Evolutionary conservation across 257 asterid genomes (phyloP).

Genomic region (Solanum microdontum): DNA sequence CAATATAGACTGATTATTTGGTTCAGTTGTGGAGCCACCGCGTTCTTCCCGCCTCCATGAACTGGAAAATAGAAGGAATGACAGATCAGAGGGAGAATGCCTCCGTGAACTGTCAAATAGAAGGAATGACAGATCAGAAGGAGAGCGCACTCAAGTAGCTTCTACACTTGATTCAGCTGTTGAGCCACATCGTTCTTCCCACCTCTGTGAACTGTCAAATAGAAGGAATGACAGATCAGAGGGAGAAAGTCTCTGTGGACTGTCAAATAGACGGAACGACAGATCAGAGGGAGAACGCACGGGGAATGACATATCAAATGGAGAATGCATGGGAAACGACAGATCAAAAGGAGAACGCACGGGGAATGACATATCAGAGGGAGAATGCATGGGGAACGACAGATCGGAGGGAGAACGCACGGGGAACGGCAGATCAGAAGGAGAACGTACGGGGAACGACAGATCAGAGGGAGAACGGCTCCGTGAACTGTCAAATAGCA

Average conservation of each 20-base stretch:
- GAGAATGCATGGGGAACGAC: not conserved
- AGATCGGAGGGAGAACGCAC: not conserved
- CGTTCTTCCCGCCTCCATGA: not conserved
- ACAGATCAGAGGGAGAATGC: not conserved
- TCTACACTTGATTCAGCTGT: constrained; percentile 11
- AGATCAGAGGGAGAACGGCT: not conserved
- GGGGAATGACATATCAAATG: not conserved
- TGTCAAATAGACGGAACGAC: not conserved
- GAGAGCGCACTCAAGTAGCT: not conserved
- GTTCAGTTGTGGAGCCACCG: constrained; percentile 8
- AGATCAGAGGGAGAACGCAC: not conserved
- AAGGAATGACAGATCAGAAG: not conserved
- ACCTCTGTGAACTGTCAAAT: not conserved
- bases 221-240: not conserved
- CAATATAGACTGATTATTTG: not conserved
- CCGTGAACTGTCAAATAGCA: not conserved
- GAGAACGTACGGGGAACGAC: not conserved
- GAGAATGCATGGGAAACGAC: not conserved
- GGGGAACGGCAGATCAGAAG: not conserved
- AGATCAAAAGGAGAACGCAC: not conserved
- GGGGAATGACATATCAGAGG: not conserved
- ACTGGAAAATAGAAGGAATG: not conserved
- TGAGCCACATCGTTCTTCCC: constrained; percentile 9
- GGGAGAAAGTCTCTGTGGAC: not conserved
- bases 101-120: not conserved